A percentile compares a stretch with the other conserved stretches of the same genome.
Evolutionary conservation across 169 alveolate genomes (phyloP).

Genomic region (Neospora caninum): DNA sequence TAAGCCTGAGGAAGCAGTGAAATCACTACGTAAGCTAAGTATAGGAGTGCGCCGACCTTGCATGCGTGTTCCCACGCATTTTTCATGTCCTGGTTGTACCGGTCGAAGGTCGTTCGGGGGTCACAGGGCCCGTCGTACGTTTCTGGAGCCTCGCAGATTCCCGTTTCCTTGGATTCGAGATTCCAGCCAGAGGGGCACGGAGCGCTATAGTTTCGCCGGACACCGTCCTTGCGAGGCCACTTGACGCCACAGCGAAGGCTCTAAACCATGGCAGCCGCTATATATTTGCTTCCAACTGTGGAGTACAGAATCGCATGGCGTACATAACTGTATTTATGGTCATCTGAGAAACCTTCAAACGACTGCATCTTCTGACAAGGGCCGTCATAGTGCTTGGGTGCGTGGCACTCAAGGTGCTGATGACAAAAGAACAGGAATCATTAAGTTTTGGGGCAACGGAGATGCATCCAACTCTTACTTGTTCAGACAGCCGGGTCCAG

Average conservation of each 20-base stretch:
- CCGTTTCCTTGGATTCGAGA: conserved; percentile 49
- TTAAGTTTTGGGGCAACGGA: neutral
- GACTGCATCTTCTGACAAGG: conserved; percentile 46
- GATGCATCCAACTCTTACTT: neutral
- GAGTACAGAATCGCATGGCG: neutral
- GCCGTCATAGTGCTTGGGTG: conserved; percentile 52
- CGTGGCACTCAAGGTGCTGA: conserved; percentile 55
- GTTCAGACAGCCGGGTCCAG: conserved; percentile 6
- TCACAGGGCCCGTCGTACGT: conserved; percentile 60
- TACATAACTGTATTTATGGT: conserved; percentile 42
- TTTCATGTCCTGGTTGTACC: conserved; percentile 46
- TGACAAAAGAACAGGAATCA: neutral
- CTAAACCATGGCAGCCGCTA: neutral
- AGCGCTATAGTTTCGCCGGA: conserved; percentile 54
- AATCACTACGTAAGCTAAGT: neutral
- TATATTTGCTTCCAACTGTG: neutral
- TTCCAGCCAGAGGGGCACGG: conserved; percentile 61
- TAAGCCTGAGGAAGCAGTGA: conserved; percentile 36
- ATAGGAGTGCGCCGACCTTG: conserved; percentile 42
- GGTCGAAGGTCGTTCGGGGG: conserved; percentile 43
- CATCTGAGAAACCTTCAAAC: conserved; percentile 35
- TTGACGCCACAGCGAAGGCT: conserved; percentile 53
- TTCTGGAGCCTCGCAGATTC: conserved; percentile 54
- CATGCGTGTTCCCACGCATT: conserved; percentile 62
- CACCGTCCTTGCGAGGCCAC: conserved; percentile 59